Evolutionary conservation across 768 basidiomycete genomes (phyloP), one percentile per base, ranked within the genome.

Genomic region (Mycena olivaceomarginata): DNA sequence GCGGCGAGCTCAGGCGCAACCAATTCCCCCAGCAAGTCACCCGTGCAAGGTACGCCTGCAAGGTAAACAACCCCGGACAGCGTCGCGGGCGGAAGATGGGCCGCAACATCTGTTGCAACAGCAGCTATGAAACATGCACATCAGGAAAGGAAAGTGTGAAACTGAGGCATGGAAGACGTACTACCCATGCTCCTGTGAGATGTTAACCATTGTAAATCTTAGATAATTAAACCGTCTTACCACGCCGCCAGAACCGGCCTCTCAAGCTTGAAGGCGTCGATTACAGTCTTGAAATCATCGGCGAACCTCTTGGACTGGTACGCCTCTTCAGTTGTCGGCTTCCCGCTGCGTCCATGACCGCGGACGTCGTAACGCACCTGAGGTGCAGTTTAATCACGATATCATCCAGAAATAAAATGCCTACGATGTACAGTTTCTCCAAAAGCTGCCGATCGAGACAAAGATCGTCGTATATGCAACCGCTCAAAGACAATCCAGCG

Each of bases 401-500:
- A 51, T 7, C 31, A 69, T 39, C 51, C 43, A 74, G 68, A 57
- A 62, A 64, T 20, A 15, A 45, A 45, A 56, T 11, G 63, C 80
- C 22, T 65, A 84, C 83, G 77, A 84, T 73, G 65, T 81, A 83
- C 59, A 84, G 82, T 13, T 72, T 62, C 39, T 78, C 74, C 51
- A 81, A 67, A 67, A 82, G 77, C 48, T 62, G 57, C 40, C 72
- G 31, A 74, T 88, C 84, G 15, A 77, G 72, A 78, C 89, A 87
- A 57, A 88, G 82, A 67, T 82, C 81, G 63, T 88, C 87, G 77
- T 85, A 89, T 11, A 83, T 84, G 25, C 79, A 69, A 25, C 83
- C 82, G 57, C 85, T 85, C 76, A 85, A 82, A 5, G 83, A 82
- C 73, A 90, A 82, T 8, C 88, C 88, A 80, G 88, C 88, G 20